Percentiles rank a stretch among this genome's conserved stretches.
phyloP scores from a whole-genome alignment of 495 filamentous ascomycete genomes.

The Podospora bellae-mahoneyi region DNA sequence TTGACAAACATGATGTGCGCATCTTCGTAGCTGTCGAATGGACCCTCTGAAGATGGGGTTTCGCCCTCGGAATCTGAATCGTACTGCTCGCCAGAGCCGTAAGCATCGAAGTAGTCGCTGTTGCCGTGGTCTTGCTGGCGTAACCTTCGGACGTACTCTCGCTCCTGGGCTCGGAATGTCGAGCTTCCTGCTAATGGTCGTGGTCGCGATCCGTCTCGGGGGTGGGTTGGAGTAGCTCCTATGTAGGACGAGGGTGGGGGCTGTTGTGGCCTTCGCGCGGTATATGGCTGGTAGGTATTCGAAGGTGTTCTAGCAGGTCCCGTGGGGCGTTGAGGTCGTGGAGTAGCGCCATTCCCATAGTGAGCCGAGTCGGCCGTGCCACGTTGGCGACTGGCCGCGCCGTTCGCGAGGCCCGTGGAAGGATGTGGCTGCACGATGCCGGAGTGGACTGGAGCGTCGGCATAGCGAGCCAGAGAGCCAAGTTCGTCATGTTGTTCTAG shows the following conservation, averaged over 20 bases:
- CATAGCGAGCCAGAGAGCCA: conserved; percentile 40
- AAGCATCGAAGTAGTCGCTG: conserved; percentile 73
- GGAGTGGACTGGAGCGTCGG: conserved; percentile 32
- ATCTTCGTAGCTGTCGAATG: conserved; percentile 82
- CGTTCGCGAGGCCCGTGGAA: conserved; percentile 26
- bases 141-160: conserved; percentile 48
- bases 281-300: conserved; percentile 48
- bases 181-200: conserved; percentile 63
- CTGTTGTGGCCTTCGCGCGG: conserved; percentile 36
- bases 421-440: conserved; percentile 37
- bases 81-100: conserved; percentile 61
- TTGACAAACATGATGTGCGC: conserved; percentile 87
- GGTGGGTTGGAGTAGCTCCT: conserved; percentile 57
- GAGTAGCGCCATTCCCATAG: conserved; percentile 29
- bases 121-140: conserved; percentile 59
- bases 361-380: conserved; percentile 19
- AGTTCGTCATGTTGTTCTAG: conserved; percentile 49
- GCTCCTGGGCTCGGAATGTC: conserved; percentile 54
- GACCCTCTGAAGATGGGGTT: conserved; percentile 78
- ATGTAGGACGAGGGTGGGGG: conserved; percentile 32
- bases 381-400: conserved; percentile 35
- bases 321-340: conserved; percentile 36
- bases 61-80: conserved; percentile 84
- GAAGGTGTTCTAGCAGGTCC: conserved; percentile 45
- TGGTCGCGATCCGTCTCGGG: conserved; percentile 78